Evolutionary conservation across 768 basidiomycete genomes (phyloP), one percentile per base, ranked within the genome.

Genomic region (Rickenella mellea): DNA sequence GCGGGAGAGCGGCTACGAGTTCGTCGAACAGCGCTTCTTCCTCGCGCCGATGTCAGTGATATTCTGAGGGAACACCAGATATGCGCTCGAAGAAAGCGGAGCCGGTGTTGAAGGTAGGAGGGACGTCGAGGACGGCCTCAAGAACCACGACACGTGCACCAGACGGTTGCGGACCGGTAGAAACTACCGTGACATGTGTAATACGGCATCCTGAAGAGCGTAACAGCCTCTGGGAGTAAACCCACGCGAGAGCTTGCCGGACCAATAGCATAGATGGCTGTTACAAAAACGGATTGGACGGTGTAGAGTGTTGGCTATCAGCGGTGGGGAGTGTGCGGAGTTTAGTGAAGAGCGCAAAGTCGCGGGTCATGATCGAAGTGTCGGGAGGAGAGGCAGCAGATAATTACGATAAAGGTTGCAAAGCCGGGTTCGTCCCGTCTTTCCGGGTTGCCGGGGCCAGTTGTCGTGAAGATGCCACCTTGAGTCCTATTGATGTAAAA

Each of bases 391-490:
- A 96, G 71, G 49, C 90, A 93, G 56, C 91, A 94, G 27, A 93
- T 71, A 1, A 89, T 76, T n/a, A 94, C 88, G 47, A 94, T 87
- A 56, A 93, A 92, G 8, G 90, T 80, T 28, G 86, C 89, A 54
- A 96, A 96, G 7, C 92, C 92, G 6, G 92, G 88, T 61, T 93
- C 90, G 39, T 82, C 87, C 91, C 92, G 93, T 68, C 92, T 92
- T 61, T 78, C 76, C 39, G 92, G 92, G 50, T 91, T 87, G 30
- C 87, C 88, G 57, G n/a, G n/a, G n/a, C n/a, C n/a, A n/a, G n/a
- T n/a, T n/a, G n/a, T n/a, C n/a, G n/a, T n/a, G n/a, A n/a, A n/a
- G n/a, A n/a, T n/a, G n/a, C n/a, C n/a, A n/a, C n/a, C n/a, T n/a
- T n/a, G n/a, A n/a, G n/a, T n/a, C n/a, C n/a, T n/a, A n/a, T n/a